Evolutionary conservation across 2,329 filamentous ascomycete species (phyloP), one percentile per base, ranked within the genome.

Genomic region (Clathrospora elynae): DNA sequence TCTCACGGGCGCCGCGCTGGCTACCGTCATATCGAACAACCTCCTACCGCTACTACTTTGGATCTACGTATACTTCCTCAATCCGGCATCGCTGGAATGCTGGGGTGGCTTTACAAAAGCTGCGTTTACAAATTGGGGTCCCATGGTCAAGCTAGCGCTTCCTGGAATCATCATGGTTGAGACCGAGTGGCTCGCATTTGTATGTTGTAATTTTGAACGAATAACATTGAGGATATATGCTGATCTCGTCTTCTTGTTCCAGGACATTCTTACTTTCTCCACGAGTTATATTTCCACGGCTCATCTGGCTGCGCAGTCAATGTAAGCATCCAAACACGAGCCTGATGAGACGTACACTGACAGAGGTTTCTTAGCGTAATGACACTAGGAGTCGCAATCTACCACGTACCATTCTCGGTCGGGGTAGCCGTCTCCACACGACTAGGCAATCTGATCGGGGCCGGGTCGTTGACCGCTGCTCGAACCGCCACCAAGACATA

Each of bases 91-190:
- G 5, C 66, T 71, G 22, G 61, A 70, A 47, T 79, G 76, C 63
- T 93, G 88, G 88, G 85, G 84, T 42, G 88, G 88, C 1, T 86
- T 92, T 66, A 84, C 82, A 4, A 76, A 71, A 54, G 79, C 80
- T 18, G 85, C 86, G 0, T 78, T 90, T 45, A 72, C 75, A 13
- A 90, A 92, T 60, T 93, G 88, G 88, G 78, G 80, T 0, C 85
- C 86, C 7, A 95, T 95, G 92, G 81, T 96, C 54, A 82, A 83
- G 32, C 83, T 97, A n/a, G 90, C 91, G 1, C 73, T 96, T 12
- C 91, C 92, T 0, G 92, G 92, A 4, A 86, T 97, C 69, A 75
- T 96, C 51, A 96, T 96, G 91, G 86, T 96, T 2, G 86, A 95
- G 68, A 91, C 91, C 4, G 66, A 70, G 42, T 70, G 66, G 62